These are phyloP conservation scores for Tricholoma sp. DNA, from an alignment of 768 basidiomycete genomes.

Conservation along the genomic window DNA sequence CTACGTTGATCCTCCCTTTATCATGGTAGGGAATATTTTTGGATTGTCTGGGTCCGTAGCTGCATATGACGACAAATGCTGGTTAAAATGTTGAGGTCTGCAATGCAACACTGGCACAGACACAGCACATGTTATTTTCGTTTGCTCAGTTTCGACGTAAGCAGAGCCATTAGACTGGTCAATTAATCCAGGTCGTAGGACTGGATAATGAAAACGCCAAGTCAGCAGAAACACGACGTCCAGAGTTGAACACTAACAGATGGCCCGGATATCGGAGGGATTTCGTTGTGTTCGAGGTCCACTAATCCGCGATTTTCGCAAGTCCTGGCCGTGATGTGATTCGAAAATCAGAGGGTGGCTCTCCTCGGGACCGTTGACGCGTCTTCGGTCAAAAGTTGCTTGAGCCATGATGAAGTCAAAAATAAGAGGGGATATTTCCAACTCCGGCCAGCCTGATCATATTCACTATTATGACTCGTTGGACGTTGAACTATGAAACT, in stretches of 20 bases:
- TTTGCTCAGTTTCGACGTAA: conserved; percentile 88
- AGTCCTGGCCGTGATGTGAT: conserved; percentile 24
- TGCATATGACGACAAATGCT: conserved; percentile 21
- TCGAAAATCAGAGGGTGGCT: conserved; percentile 64
- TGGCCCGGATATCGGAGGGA: conserved; percentile 69
- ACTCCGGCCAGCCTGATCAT: too few species aligned
- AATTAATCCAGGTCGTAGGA: conserved; percentile 85
- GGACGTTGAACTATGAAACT: conserved; percentile 74
- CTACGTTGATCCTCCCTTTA: conserved; percentile 84
- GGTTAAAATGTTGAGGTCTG: conserved; percentile 1
- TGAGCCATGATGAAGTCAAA: conserved; percentile 37
- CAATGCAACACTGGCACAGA: conserved; percentile 36
- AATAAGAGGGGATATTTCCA: conserved; percentile 21
- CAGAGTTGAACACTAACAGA: conserved; percentile 52
- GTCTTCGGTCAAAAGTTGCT: conserved; percentile 71
- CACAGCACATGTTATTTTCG: conserved; percentile 97
- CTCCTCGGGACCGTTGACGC: conserved; percentile 88
- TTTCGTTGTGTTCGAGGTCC: conserved; percentile 45
- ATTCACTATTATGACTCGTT: too few species aligned
- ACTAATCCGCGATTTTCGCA: conserved; percentile 26
- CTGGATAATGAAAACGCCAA: conserved; percentile 33
- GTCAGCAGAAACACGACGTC: neutral
- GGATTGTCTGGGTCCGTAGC: conserved; percentile 83
- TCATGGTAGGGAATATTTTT: conserved; percentile 81
- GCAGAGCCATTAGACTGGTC: conserved; percentile 95